Evolutionary conservation across 1,139 yeast species (phyloP), one percentile per base, ranked within the genome.

Genomic region (Taphrina pruni): DNA sequence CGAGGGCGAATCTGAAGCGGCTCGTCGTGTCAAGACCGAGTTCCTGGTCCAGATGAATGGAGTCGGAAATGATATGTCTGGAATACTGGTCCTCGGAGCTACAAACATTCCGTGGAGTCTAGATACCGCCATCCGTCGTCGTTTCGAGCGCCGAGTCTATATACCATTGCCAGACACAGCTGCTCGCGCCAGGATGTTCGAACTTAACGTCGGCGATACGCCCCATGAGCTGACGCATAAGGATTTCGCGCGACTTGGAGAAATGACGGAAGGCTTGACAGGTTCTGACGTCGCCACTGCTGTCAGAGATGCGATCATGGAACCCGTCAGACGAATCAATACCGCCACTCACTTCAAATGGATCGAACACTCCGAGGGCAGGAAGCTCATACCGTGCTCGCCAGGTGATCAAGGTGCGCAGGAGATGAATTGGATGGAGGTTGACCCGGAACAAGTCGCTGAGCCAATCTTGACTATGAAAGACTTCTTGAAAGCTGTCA

Each of bases 51-150:
- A 95, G 78, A 95, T 95, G 99, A 94, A 94, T 78, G 99, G 99
- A 75, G 99, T 95, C 6, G 99, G 99, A 14, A 93, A 91, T 77
- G 99, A 95, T 77, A 82, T 97, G 0, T 84, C 85, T 65, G 99
- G 99, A 8, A 98, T 95, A 1, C 82, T 95, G 56, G 99, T 95
- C 0, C 82, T 95, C 66, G 99, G 99, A 36, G 99, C 99, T 1
- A 95, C 99, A 5, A 95, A 95, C 78, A 94, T 95, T 71, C 99
- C 99, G 21, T 95, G 99, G 99, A 97, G 94, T 80, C 83, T 95
- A 73, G 99, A 95, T 79, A 93, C 98, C 58, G 99, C 99, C 6
- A 91, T 95, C 67, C 86, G 99, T 78, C 88, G 99, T 81, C 66
- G 73, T 32, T 95, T 95, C 76, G 99, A 94, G 78, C 86, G 90